Conservation (phyloP, 257 asterid genomes). For the Solanum ossicruentum region DNA sequence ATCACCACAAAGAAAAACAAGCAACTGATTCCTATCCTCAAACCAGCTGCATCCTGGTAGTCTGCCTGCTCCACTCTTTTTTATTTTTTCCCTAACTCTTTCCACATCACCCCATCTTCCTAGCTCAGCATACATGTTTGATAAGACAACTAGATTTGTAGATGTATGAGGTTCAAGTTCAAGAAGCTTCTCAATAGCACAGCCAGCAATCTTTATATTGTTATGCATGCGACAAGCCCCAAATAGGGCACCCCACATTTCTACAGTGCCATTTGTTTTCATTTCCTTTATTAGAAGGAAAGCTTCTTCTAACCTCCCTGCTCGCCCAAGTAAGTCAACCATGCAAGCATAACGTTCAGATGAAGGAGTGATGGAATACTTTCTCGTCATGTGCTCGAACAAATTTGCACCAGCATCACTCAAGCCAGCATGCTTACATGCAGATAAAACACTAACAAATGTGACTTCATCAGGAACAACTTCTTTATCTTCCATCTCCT, state of each 20-base stretch:
- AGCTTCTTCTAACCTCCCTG: constrained; percentile 37
- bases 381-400: constrained; percentile 22
- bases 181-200: constrained; percentile 18
- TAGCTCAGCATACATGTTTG: constrained; percentile 22
- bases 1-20: constrained; percentile 14
- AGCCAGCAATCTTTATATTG: constrained; percentile 17
- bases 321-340: constrained; percentile 40
- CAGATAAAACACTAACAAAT: constrained; percentile 30
- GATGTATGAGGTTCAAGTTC: constrained; percentile 26
- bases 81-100: constrained; percentile 13
- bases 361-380: constrained; percentile 22
- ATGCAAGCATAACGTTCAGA: constrained; percentile 25
- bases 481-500: constrained; percentile 22
- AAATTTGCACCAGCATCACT: constrained; percentile 16
- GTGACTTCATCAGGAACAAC: constrained; percentile 30
- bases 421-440: constrained; percentile 37
- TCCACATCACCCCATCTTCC: constrained; percentile 43
- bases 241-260: constrained; percentile 35
- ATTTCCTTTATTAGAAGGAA: constrained; percentile 7
- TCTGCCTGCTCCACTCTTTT: constrained; percentile 15
- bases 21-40: constrained; percentile 15
- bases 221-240: constrained; percentile 26
- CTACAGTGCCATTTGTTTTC: constrained; percentile 17
- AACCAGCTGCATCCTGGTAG: constrained; percentile 44
- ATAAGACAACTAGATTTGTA: constrained; percentile 18